phyloP scores from a whole-genome alignment of 495 filamentous ascomycete species.

The Cercophora sp. region DNA sequence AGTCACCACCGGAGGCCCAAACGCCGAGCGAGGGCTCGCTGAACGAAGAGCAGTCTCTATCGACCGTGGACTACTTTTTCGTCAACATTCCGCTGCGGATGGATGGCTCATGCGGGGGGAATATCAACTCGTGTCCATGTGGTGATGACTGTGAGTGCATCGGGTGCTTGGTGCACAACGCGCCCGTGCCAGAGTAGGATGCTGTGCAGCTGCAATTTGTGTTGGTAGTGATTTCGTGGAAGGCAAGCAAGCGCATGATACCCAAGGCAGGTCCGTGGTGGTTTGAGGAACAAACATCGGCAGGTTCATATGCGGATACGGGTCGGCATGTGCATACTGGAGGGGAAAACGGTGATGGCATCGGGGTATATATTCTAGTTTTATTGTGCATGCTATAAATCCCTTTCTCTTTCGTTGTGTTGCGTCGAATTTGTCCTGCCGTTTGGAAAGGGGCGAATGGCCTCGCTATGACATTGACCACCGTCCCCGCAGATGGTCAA shows the following conservation, averaged over 20 bases:
- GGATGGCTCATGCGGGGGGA: conserved; percentile 32
- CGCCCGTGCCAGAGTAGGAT: background rate
- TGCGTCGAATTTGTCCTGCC: too few species aligned
- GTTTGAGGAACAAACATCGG: background rate
- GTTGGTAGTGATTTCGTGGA: background rate
- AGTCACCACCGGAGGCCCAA: conserved; percentile 20
- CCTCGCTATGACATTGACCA: too few species aligned
- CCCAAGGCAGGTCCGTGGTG: background rate
- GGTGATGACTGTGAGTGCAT: conserved; percentile 51
- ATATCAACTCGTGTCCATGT: conserved; percentile 42
- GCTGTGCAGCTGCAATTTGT: background rate
- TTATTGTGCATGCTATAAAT: too few species aligned
- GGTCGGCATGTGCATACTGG: too few species aligned
- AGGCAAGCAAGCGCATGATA: background rate
- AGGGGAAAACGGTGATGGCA: too few species aligned
- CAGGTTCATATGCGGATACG: background rate
- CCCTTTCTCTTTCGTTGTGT: too few species aligned
- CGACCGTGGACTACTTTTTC: conserved; percentile 46
- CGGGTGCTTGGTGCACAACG: conserved; percentile 37
- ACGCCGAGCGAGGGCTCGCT: conserved; percentile 41
- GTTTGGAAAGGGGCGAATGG: too few species aligned
- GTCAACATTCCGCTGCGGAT: conserved; percentile 39
- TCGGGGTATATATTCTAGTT: too few species aligned
- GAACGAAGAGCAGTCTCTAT: conserved; percentile 41
- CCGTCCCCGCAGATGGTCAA: too few species aligned